Conservation (phyloP, 1,284 basidiomycete species). For the Somion occarium region DNA sequence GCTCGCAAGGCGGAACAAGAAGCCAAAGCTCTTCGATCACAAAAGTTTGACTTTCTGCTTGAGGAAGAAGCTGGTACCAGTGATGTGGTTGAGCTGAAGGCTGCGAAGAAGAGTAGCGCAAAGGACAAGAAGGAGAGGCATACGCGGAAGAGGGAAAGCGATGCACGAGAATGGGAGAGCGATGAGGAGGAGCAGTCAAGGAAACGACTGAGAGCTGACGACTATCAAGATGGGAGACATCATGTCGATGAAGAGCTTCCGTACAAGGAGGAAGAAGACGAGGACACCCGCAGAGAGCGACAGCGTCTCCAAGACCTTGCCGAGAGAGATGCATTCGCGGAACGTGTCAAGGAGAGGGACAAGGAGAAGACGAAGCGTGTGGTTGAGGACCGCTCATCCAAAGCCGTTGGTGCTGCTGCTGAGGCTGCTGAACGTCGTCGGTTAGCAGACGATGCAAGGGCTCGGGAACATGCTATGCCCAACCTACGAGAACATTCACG, state of each 20-base stretch:
- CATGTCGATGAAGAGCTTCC: slow-evolving; percentile 29
- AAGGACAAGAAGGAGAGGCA: slow-evolving; percentile 58
- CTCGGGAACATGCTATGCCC: slow-evolving; percentile 77
- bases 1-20: slow-evolving; percentile 66
- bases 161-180: slow-evolving; percentile 78
- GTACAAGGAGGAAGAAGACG: slow-evolving; percentile 57
- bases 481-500: slow-evolving; percentile 82
- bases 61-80: slow-evolving; percentile 60
- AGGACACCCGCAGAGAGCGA: slow-evolving; percentile 65
- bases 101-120: slow-evolving; percentile 33
- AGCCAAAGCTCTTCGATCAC: slow-evolving; percentile 61
- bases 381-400: slow-evolving; percentile 89
- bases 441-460: slow-evolving; percentile 82
- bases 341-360: slow-evolving; percentile 83
- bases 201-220: slow-evolving; percentile 56
- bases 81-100: slow-evolving; percentile 41
- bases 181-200: slow-evolving; percentile 80
- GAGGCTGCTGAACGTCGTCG: slow-evolving; percentile 81
- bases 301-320: slow-evolving; percentile 76
- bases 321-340: slow-evolving; percentile 92
- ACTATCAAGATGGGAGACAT: slow-evolving; percentile 24
- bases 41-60: slow-evolving; percentile 75
- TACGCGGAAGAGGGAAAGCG: slow-evolving; percentile 76
- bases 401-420: slow-evolving; percentile 63
- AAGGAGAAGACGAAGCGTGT: slow-evolving; percentile 84